These are phyloP conservation scores for Omphalea diandra DNA, from an alignment of 441 rosid species.

Conservation along the genomic window DNA sequence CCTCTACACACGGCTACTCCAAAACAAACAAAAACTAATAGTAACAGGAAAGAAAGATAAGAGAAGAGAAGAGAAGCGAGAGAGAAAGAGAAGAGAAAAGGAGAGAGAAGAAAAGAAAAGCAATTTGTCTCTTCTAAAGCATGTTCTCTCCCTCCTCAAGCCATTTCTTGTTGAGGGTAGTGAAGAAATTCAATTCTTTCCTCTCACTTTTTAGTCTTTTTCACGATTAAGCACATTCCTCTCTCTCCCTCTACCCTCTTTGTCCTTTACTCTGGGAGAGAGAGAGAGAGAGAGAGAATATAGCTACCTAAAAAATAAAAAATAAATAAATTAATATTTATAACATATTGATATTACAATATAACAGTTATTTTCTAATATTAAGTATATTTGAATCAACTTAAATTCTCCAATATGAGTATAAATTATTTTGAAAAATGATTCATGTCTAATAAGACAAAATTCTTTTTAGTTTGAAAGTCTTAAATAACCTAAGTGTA, in stretches of 20 bases:
- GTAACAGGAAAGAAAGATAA: constrained; percentile 14
- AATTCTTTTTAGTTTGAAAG: too few relatives aligned
- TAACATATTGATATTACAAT: background rate
- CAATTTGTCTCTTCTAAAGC: constrained; percentile 61
- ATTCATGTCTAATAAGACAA: too few relatives aligned
- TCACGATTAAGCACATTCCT: constrained; percentile 14
- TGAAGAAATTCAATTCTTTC: constrained; percentile 60
- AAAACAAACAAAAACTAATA: constrained; percentile 32
- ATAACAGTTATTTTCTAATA: background rate
- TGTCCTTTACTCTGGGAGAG: constrained; percentile 17
- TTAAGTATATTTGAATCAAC: too few relatives aligned
- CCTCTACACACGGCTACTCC: constrained; percentile 34
- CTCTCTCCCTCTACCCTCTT: constrained; percentile 22
- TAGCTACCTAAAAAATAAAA: constrained; percentile 26
- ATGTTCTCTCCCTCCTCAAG: constrained; percentile 31
- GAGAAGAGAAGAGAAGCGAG: too few relatives aligned
- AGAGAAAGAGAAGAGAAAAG: too few relatives aligned
- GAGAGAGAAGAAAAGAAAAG: constrained; percentile 20
- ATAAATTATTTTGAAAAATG: too few relatives aligned
- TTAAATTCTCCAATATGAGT: too few relatives aligned
- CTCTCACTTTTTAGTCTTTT: constrained; percentile 40
- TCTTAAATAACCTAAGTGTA: too few relatives aligned
- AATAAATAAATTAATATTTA: background rate
- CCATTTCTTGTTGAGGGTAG: constrained; percentile 49
- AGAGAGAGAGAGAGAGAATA: constrained; percentile 12